These are phyloP conservation scores for Imleria badia DNA, from an alignment of 768 basidiomycete genomes.

Conservation along the genomic window DNA sequence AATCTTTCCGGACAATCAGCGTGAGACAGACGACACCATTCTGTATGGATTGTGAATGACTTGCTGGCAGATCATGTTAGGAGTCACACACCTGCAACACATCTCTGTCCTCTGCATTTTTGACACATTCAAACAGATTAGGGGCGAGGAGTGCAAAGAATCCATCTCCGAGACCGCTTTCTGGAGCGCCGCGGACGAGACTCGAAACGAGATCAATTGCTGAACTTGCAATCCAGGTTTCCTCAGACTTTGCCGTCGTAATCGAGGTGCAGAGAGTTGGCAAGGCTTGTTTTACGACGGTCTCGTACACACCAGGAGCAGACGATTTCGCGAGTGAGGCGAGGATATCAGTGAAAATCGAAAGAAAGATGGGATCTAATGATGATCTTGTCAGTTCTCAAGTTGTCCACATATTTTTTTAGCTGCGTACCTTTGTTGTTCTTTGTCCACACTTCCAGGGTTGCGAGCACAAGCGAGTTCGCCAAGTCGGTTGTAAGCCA, in stretches of 20 bases:
- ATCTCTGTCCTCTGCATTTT: slow-evolving; percentile 80
- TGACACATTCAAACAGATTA: slow-evolving; percentile 67
- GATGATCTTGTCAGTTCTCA: slow-evolving; percentile 2
- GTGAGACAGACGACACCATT: slow-evolving; percentile 84
- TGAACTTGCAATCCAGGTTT: slow-evolving; percentile 75
- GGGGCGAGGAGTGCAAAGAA: slow-evolving; percentile 78
- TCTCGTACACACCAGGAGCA: slow-evolving; percentile 60
- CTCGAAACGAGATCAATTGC: slow-evolving; percentile 81
- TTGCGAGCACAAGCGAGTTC: slow-evolving; percentile 58
- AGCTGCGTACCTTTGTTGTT: slow-evolving; percentile 71
- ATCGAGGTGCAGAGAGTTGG: slow-evolving; percentile 73
- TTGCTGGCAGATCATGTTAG: not conserved
- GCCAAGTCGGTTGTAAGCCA: slow-evolving; percentile 75
- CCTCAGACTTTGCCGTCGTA: slow-evolving; percentile 51
- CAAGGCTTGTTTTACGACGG: slow-evolving; percentile 69
- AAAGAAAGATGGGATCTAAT: slow-evolving; percentile 85
- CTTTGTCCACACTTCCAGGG: slow-evolving; percentile 81
- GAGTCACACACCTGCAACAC: slow-evolving; percentile 59
- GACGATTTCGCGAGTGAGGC: slow-evolving; percentile 64
- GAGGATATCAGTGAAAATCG: slow-evolving; percentile 81
- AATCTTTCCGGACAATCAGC: slow-evolving; percentile 83
- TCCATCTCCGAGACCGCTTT: slow-evolving; percentile 71
- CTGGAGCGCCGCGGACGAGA: slow-evolving; percentile 63
- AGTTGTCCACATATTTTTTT: not conserved
- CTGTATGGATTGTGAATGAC: slow-evolving; percentile 38